Evolutionary conservation across 306 rosid genomes (phyloP), one percentile per base, ranked within the genome.

Genomic region (Ormosia semicastrata): DNA sequence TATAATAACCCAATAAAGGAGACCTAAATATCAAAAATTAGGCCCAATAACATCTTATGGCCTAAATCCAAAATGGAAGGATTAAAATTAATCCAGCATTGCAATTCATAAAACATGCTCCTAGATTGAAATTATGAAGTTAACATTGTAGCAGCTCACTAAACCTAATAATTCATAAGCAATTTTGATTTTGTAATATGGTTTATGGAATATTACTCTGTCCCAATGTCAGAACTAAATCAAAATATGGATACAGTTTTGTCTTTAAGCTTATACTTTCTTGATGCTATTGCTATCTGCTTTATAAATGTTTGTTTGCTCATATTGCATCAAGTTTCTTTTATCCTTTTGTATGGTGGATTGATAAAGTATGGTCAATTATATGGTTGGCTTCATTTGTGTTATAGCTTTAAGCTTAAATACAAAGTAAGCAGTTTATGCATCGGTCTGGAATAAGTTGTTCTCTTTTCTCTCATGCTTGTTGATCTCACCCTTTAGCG

Each of bases 1-100:
- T 12, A 7, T 56, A 36, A 29, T 39, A 73, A 73, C 30, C 37
- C 57, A 40, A 41, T 73, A 58, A 40, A n/a, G 7, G 43, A 66
- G 17, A 41, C 81, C 60, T 77, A 65, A 49, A 36, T 50, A 58
- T 75, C 44, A 58, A 75, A 75, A 75, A 59, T 14, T 59, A 24
- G 9, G 7, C 33, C 14, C 8, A 29, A 0, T 24, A 52, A 52
- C 74, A 37, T 66, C 32, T 39, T 7, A 40, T 53, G 52, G 33
- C 54, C 24, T 8, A 34, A 75, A 43, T 14, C 3, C 41, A 30
- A 34, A 30, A 75, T 47, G 46, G 58, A 75, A 11, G 12, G 24
- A 63, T 39, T 12, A 76, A 76, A 60, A 59, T 60, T 32, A 30
- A 46, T 74, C 59, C 7, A 49, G n/a, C 49, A 64, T n/a, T 78